Percentiles rank a stretch among this genome's conserved stretches.
Conservation (phyloP, 257 asterid species). For the Solanum okadae region DNA sequence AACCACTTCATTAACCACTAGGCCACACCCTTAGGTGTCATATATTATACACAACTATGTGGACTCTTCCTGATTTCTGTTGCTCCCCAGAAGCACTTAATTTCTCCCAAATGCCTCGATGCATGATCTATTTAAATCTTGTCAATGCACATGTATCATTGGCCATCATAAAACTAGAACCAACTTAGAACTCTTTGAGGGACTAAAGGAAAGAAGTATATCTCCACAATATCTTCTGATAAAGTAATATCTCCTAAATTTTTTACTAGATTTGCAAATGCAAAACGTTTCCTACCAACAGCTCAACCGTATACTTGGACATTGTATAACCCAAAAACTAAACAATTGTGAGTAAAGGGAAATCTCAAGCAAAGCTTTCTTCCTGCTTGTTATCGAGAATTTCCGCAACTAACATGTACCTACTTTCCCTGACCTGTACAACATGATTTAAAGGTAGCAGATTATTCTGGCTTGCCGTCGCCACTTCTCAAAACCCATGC, state of each 20-base stretch:
- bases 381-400: not conserved
- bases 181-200: not conserved
- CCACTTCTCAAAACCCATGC: constrained; percentile 62
- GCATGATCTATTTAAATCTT: too few species aligned
- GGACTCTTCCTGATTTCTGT: not conserved
- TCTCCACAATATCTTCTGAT: not conserved
- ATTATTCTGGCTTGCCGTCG: constrained; percentile 35
- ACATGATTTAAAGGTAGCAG: not conserved
- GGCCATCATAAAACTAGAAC: not conserved
- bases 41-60: not conserved
- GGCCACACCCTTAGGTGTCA: too few species aligned
- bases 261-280: not conserved
- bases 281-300: not conserved
- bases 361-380: not conserved
- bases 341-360: not conserved
- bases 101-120: too few species aligned
- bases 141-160: too few species aligned
- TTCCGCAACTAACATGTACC: not conserved
- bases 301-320: not conserved
- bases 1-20: too few species aligned
- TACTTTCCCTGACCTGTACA: not conserved
- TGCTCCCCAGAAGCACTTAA: too few species aligned
- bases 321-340: not conserved
- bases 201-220: not conserved
- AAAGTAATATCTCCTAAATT: not conserved